These are phyloP conservation scores for Crassisporium funariophilum DNA, from an alignment of 768 basidiomycete species.

Conservation along the genomic window DNA sequence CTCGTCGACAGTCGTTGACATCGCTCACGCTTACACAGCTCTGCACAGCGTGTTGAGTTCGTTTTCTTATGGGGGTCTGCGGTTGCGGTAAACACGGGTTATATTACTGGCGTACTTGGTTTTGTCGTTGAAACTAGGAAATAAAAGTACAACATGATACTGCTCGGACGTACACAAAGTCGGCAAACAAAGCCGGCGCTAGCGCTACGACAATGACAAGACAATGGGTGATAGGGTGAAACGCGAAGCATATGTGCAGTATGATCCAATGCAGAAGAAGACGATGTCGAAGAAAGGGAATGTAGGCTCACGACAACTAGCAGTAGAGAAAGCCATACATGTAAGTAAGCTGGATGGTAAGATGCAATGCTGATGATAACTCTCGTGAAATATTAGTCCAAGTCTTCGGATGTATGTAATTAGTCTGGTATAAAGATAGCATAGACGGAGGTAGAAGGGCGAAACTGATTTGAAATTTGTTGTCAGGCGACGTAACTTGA, in stretches of 20 bases:
- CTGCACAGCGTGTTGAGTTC: too few species aligned
- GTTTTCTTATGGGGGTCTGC: too few species aligned
- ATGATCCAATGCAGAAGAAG: constrained; percentile 7
- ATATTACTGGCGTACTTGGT: too few species aligned
- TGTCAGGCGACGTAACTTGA: not conserved
- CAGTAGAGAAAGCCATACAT: not conserved
- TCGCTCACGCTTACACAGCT: too few species aligned
- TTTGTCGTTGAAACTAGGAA: not conserved
- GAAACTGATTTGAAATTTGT: not conserved
- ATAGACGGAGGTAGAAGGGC: constrained; percentile 10
- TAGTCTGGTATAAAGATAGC: constrained; percentile 24
- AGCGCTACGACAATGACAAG: not conserved
- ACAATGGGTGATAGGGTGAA: not conserved
- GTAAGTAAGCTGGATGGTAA: not conserved
- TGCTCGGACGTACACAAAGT: not conserved
- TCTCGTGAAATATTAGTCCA: constrained; percentile 7
- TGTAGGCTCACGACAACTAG: constrained; percentile 4
- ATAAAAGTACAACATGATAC: constrained; percentile 3
- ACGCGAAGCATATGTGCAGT: not conserved
- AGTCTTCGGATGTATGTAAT: constrained; percentile 15
- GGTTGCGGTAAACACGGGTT: too few species aligned
- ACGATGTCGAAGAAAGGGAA: constrained; percentile 6
- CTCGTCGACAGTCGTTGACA: too few species aligned
- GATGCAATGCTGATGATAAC: not conserved
- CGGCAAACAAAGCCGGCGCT: too few species aligned